Evolutionary conservation across 495 filamentous ascomycete genomes (phyloP), one percentile per base, ranked within the genome.

Genomic region (Chaetomium tenue): DNA sequence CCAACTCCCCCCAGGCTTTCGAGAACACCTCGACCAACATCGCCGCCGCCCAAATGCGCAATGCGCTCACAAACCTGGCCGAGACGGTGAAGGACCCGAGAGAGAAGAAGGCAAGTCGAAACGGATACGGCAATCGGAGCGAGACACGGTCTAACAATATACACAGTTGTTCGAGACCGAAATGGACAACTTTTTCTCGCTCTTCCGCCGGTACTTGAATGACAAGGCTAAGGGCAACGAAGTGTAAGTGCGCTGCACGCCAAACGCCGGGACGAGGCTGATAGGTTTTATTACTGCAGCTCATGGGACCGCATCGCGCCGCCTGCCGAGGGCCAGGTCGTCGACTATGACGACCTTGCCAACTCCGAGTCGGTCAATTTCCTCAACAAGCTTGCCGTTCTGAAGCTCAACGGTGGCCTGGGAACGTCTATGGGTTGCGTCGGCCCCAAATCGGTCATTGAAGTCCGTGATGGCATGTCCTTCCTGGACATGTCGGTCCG

Each of bases 361-460:
- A 92, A 90, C 75, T 85, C 90, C 15, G 89, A 96, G 73, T 91
- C 93, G 11, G 90, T 96, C 51, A 88, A 88, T 70, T 96, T 96
- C 84, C 86, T 99, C 61, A 93, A 89, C 82, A 99, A 99, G 84
- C 87, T 99, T 51, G 94, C 94, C 37, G 95, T 99, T 13, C 86
- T 99, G 74, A 99, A 99, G 88, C 88, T 99, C 73, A 99, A 99
- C 76, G 94, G 94, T 82, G 94, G 94, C 82, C 89, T 99, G 61
- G 94, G 94, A 85, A 99, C 94, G 64, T 99, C 94, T 51, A 99
- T 99, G 94, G 94, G 94, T 73, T 99, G 94, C 76, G 94, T 99
- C 69, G 94, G 94, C 63, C 94, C 94, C 75, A 99, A 99, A 83
- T 99, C 94, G 26, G 94, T 99, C 69, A 99, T 99, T 72, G 94